Conservation (phyloP, 192 early-diverging fungal genomes). For the Gonapodya prolifera region DNA sequence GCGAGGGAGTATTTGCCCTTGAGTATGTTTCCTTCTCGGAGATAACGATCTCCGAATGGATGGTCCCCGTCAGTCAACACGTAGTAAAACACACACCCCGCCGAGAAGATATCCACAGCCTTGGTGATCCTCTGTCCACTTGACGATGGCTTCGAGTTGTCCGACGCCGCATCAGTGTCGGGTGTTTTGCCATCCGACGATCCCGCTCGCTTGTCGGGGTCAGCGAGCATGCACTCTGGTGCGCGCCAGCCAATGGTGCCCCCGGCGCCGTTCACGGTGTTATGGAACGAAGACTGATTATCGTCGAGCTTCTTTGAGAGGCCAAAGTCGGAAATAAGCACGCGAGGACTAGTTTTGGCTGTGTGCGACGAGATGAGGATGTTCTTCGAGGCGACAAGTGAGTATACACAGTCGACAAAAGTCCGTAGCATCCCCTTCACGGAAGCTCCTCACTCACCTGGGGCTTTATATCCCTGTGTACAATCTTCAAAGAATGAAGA, state of each 20-base stretch:
- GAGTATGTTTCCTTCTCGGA: slow-evolving; percentile 83
- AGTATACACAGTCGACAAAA: neutral
- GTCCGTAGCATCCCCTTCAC: neutral
- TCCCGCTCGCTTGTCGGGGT: neutral
- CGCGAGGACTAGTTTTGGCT: slow-evolving; percentile 35
- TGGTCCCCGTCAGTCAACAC: slow-evolving; percentile 78
- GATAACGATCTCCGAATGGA: slow-evolving; percentile 88
- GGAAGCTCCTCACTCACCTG: slow-evolving; percentile 17
- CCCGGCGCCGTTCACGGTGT: slow-evolving; percentile 63
- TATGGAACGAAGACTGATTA: slow-evolving; percentile 87
- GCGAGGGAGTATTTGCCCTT: slow-evolving; percentile 57
- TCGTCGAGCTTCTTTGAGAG: slow-evolving; percentile 87
- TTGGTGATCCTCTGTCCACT: slow-evolving; percentile 47
- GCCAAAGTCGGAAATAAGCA: slow-evolving; percentile 95
- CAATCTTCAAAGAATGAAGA: slow-evolving; percentile 86
- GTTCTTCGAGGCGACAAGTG: neutral
- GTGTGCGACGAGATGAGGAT: slow-evolving; percentile 11
- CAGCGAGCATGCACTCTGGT: slow-evolving; percentile 63
- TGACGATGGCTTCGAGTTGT: neutral
- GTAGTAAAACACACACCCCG: slow-evolving; percentile 93
- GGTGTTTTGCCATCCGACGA: neutral
- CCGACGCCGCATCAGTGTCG: neutral
- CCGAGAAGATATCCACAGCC: slow-evolving; percentile 90
- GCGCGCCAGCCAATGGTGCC: slow-evolving; percentile 97
- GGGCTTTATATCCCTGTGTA: slow-evolving; percentile 96